Conservation (phyloP, 768 basidiomycete species). For the Fomitopsis pulvina region DNA sequence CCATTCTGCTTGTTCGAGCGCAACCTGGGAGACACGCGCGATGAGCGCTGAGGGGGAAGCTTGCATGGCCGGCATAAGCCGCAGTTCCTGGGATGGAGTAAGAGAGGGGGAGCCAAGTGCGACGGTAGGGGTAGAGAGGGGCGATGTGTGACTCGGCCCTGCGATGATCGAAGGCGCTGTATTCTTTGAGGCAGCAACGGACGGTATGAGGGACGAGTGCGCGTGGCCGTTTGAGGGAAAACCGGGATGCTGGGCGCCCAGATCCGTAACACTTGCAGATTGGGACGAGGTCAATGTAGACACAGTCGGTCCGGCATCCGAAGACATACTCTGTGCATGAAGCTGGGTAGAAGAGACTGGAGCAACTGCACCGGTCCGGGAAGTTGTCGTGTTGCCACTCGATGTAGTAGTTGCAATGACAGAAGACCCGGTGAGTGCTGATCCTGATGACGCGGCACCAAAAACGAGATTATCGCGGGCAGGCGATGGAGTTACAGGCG, state of each 20-base stretch:
- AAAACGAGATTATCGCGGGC: not conserved
- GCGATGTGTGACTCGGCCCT: not conserved
- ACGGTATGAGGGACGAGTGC: too few species aligned
- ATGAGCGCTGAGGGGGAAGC: constrained; percentile 3
- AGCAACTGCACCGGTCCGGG: not conserved
- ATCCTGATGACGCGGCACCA: not conserved
- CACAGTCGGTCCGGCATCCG: too few species aligned
- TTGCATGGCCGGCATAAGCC: not conserved
- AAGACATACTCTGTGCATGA: too few species aligned
- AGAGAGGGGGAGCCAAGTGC: not conserved
- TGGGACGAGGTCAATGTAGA: too few species aligned
- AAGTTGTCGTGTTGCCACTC: not conserved
- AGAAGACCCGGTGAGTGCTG: not conserved
- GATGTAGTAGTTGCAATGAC: not conserved
- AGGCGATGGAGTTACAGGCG: constrained; percentile 15
- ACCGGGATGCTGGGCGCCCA: too few species aligned
- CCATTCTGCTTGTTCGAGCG: constrained; percentile 15
- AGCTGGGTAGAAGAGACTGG: too few species aligned
- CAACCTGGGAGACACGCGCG: constrained; percentile 5
- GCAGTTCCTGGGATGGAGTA: not conserved
- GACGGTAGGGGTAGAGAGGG: not conserved
- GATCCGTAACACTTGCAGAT: too few species aligned
- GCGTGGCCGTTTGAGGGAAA: too few species aligned
- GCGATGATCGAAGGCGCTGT: not conserved
- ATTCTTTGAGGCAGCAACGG: too few species aligned